Evolutionary conservation across 2,329 filamentous ascomycete genomes (phyloP), one percentile per base, ranked within the genome.

Genomic region (Xylaria sp.): DNA sequence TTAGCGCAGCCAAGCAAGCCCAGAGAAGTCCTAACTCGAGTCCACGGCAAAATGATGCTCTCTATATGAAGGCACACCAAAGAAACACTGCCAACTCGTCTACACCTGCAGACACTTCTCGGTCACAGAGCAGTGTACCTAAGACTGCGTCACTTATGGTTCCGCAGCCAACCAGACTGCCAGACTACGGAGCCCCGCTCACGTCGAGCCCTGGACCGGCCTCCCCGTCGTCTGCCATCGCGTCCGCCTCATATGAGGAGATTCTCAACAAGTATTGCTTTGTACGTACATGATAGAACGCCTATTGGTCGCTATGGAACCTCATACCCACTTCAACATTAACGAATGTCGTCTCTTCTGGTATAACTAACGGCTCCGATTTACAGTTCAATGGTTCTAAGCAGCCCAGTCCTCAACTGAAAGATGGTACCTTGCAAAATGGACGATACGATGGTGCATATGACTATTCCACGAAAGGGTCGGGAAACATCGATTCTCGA

Each of bases 191-290:
- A 38, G 11, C 60, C 38, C 47, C 43, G 4, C 33, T 65, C 47
- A 17, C 49, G 23, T 49, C 47, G 54, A 66, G 77, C 57, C 73
- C 77, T 64, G 79, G 79, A 60, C 75, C 86, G 78, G 73, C 85
- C 79, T 81, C 85, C 73, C 75, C 83, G 82, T 76, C 78, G 11
- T 68, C 73, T 67, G 70, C 79, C 51, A 89, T 97, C 69, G 87
- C 94, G 64, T 96, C 93, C 67, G 89, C 92, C 64, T 94, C 94
- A 63, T 98, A 99, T 77, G 92, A 96, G 79, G 95, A 99, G 80
- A 86, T 99, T 69, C 91, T 99, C 78, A 94, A 96, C 83, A 97
- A 96, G 83, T 99, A 97, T 84, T 99, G 95, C 85, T 99, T 98
- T 87, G 94, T 97, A 94, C 88, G 94, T 96, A 85, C 85, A 75